Base-by-base conservation (phyloP, 2,329 filamentous ascomycete species). In the Colletotrichum orchidophilum region DNA sequence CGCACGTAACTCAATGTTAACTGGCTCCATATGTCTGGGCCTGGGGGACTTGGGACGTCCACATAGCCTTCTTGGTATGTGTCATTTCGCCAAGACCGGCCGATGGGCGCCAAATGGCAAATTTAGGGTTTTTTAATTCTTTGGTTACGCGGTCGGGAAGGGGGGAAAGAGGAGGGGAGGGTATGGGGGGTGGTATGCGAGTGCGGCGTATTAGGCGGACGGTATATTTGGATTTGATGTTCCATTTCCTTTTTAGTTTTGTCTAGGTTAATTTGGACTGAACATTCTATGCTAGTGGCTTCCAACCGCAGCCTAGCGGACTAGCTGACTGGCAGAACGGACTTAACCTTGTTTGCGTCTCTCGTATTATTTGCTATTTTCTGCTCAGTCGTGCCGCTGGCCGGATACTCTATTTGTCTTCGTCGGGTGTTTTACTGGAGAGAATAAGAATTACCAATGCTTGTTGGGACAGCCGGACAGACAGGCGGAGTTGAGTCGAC, bases 41-140 rank as follows among this genome's bases (percentile, higher is more conserved):
- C 13, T 59, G 21, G 33, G 42, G 66, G 61, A 52, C 53, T 69
- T 64, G 66, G 66, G 42, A 39, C 66, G 53, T 59, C 66, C 31
- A 33, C 53, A 33, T 59, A 46, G 61, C 54, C 57, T 60, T 21
- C 54, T 66, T 69, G 61, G 66, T 55, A 70, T 60, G 61, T 70
- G 62, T 66, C 46, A 70, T 60, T 60, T 54, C 54, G 62, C 66
- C 66, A 70, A 70, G 66, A n/a, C 62, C 27, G 35, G 42, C 2
- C 66, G 52, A 63, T 50, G 31, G 61, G 61, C 66, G 66, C 60
- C 66, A 31, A 69, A 49, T 35, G 62, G 66, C 46, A 46, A 42
- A 42, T 54, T 53, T 66, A 60, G 63, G 39, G 63, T 59, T 35
- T 52, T 26, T 27, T 58, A 29, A n/a, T 42, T 42, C 18, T 42